Percentiles rank a stretch among this genome's conserved stretches.
Conservation (phyloP, 2,329 filamentous ascomycete genomes). For the Aaosphaeria pasadenensis region DNA sequence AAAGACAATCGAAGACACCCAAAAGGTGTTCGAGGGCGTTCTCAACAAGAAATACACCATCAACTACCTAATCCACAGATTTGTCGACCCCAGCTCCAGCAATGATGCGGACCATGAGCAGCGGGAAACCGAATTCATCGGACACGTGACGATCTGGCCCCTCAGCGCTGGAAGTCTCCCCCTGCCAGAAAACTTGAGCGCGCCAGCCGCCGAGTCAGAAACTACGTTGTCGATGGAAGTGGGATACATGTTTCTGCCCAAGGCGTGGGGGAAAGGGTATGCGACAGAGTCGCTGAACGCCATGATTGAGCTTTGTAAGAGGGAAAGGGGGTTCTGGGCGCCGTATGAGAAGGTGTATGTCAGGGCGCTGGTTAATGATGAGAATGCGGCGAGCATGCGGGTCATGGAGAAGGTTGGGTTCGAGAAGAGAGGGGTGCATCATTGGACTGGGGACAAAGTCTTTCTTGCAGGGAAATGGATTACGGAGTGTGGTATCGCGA, state of each 20-base stretch:
- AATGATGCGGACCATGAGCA: not conserved
- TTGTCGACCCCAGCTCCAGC: slow-evolving; percentile 4
- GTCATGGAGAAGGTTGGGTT: slow-evolving; percentile 32
- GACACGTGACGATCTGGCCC: slow-evolving; percentile 18
- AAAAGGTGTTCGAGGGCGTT: slow-evolving; percentile 12
- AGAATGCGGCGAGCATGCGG: slow-evolving; percentile 26
- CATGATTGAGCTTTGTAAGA: slow-evolving; percentile 18
- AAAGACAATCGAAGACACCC: slow-evolving; percentile 24
- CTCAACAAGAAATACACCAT: slow-evolving; percentile 22
- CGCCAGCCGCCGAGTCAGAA: slow-evolving; percentile 4
- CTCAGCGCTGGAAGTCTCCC: slow-evolving; percentile 11
- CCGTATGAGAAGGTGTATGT: slow-evolving; percentile 26
- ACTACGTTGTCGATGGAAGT: slow-evolving; percentile 19
- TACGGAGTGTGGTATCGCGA: too few species aligned
- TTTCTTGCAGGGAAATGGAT: slow-evolving; percentile 23
- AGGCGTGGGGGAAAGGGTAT: slow-evolving; percentile 19
- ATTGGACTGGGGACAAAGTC: slow-evolving; percentile 16
- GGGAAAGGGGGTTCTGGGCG: slow-evolving; percentile 15
- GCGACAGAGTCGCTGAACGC: slow-evolving; percentile 19
- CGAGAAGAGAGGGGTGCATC: slow-evolving; percentile 20
- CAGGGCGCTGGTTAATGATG: slow-evolving; percentile 27
- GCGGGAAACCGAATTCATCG: slow-evolving; percentile 17
- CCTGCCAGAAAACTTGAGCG: slow-evolving; percentile 10
- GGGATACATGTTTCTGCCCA: slow-evolving; percentile 18
- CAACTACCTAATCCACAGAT: slow-evolving; percentile 24